These are phyloP conservation scores for Daucus carota DNA, from an alignment of 129 eudicot genomes.

Conservation along the genomic window DNA sequence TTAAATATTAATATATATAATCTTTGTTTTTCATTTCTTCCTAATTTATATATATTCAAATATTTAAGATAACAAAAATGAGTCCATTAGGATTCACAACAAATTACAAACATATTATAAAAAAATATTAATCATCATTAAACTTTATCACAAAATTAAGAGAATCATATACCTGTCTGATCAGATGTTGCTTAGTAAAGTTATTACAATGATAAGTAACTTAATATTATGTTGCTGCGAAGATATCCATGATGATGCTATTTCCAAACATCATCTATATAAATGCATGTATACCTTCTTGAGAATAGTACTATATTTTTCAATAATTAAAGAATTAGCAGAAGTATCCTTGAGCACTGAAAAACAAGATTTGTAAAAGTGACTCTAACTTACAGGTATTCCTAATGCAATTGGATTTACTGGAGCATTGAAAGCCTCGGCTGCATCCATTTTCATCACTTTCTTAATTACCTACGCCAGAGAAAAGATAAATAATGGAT, in stretches of 20 bases:
- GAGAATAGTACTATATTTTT: neutral
- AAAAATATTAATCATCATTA: too few relatives aligned
- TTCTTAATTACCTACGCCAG: constrained; percentile 56
- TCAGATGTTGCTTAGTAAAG: too few relatives aligned
- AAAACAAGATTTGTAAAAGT: neutral
- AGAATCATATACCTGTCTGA: too few relatives aligned
- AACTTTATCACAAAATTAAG: too few relatives aligned
- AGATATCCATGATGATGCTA: neutral
- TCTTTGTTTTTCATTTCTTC: too few relatives aligned
- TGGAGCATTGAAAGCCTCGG: constrained; percentile 84
- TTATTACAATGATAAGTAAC: too few relatives aligned
- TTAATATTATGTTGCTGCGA: neutral
- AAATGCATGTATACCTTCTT: neutral
- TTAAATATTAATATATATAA: too few relatives aligned
- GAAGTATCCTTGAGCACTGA: neutral
- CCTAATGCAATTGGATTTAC: constrained; percentile 95
- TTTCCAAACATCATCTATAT: neutral
- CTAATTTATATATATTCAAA: too few relatives aligned
- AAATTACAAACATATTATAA: too few relatives aligned
- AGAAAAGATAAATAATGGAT: neutral
- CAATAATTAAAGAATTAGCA: neutral
- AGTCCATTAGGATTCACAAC: too few relatives aligned
- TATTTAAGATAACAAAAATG: too few relatives aligned
- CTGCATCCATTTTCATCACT: constrained; percentile 98
- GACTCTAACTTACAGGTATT: constrained; percentile 59